Evolutionary conservation across 148 eudicot species (phyloP).

Genomic region (Vaccinium macrocarpon): DNA sequence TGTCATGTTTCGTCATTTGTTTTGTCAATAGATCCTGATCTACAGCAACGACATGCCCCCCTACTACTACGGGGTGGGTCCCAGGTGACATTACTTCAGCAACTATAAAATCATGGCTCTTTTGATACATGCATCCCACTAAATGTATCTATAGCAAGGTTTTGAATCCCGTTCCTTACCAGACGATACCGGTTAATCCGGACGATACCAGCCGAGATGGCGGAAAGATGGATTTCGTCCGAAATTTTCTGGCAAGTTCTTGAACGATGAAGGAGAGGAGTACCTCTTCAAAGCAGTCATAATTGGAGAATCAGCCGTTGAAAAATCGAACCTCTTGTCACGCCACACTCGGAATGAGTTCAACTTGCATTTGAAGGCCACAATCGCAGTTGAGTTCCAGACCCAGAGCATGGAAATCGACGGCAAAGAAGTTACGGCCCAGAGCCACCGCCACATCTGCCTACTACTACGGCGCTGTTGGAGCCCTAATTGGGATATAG

Average conservation of each 20-base stretch:
- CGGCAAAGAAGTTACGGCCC: constrained; percentile 57
- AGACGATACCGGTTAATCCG: too few species aligned
- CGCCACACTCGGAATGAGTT: constrained; percentile 57
- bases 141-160: neutral
- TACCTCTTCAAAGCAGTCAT: constrained; percentile 35
- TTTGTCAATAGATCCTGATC: neutral
- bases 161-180: too few species aligned
- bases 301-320: constrained; percentile 62
- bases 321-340: constrained; percentile 51
- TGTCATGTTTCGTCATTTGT: neutral
- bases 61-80: neutral
- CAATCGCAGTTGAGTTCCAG: constrained; percentile 63
- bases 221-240: constrained; percentile 26
- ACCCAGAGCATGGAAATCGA: constrained; percentile 56
- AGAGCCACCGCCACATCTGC: constrained; percentile 69
- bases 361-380: constrained; percentile 49
- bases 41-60: neutral
- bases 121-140: neutral
- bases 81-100: neutral
- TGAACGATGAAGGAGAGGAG: constrained; percentile 54
- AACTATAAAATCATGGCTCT: neutral
- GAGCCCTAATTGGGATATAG: constrained; percentile 42
- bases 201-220: too few species aligned
- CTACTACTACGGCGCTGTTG: constrained; percentile 63
- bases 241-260: too few species aligned